Base-by-base conservation (phyloP, 139 green algal species). In the Chlorella vulgaris region DNA sequence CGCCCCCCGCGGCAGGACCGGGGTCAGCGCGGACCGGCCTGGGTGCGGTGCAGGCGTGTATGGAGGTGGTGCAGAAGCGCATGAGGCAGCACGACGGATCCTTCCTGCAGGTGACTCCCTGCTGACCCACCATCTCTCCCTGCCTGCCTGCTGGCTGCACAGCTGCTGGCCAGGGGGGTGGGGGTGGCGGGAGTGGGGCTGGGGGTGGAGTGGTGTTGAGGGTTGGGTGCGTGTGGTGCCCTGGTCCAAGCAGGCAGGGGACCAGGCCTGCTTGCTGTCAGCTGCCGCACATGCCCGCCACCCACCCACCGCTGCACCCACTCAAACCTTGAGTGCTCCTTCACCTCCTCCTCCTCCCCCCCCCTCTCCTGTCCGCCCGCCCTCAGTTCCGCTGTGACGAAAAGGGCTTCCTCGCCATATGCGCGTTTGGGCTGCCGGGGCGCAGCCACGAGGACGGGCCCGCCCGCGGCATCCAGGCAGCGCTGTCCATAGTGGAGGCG, bases 331-430 rank as follows among this genome's bases (percentile, higher is more conserved):
- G n/a, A n/a, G n/a, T n/a, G n/a, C n/a, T n/a, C n/a, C n/a, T n/a
- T n/a, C n/a, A n/a, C n/a, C n/a, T n/a, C n/a, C n/a, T n/a, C n/a
- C n/a, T n/a, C n/a, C n/a, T n/a, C n/a, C n/a, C n/a, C n/a, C n/a
- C n/a, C n/a, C n/a, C n/a, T 53, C 1, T 2, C 39, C 36, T 28
- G 10, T 28, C 26, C 28, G 10, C 5, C 38, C 4, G 3, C 28
- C 0, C 42, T 4, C 69, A 84, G 80, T 79, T 94, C 70, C 89
- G 94, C 13, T 94, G 88, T 74, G 93, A 97, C 66, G 94, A 97
- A 84, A 97, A 97, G 86, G 94, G 94, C 68, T 97, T 94, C 76
- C 75, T 97, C 35, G 87, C 86, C 24, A 94, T 97, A 77, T 94
- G 91, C 74, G 92, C 90, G 0, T 95, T 96, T 81, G 94, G 94